A percentile compares a stretch with the other conserved stretches of the same genome.
phyloP scores from a whole-genome alignment of 768 basidiomycete genomes.

The Mycena rosella region DNA sequence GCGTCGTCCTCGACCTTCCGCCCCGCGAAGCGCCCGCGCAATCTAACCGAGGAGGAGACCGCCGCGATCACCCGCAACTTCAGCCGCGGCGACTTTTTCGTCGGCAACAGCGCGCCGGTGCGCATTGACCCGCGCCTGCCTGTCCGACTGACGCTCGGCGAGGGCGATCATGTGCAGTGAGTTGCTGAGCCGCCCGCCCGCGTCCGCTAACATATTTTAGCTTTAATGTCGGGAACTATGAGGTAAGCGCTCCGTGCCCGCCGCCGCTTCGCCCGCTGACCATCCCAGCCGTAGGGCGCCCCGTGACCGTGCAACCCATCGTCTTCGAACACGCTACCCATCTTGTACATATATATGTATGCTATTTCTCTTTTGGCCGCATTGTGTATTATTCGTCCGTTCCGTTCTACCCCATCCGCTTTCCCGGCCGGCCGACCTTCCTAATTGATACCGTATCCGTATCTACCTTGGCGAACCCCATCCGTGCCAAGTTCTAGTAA shows the following conservation, averaged over 20 bases:
- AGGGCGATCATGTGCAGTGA: slow-evolving; percentile 82
- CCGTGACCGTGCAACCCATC: too few relatives aligned
- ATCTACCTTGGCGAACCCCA: too few relatives aligned
- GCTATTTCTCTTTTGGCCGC: too few relatives aligned
- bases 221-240: slow-evolving; percentile 37
- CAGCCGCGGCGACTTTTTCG: slow-evolving; percentile 84
- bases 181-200: slow-evolving; percentile 36
- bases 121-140: slow-evolving; percentile 86
- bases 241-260: background rate
- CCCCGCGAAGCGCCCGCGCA: slow-evolving; percentile 83
- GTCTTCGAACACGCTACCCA: too few relatives aligned
- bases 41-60: slow-evolving; percentile 85
- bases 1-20: slow-evolving; percentile 84
- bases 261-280: background rate
- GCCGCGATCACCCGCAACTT: slow-evolving; percentile 88
- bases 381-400: too few relatives aligned
- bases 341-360: too few relatives aligned
- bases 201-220: background rate
- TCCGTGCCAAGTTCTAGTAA: too few relatives aligned
- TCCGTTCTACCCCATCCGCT: too few relatives aligned
- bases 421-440: too few relatives aligned
- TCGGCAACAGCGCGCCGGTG: slow-evolving; percentile 84
- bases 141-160: slow-evolving; percentile 82
- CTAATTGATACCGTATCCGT: too few relatives aligned
- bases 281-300: background rate